These are phyloP conservation scores for Parafenestella ontariensis DNA, from an alignment of 2,329 filamentous ascomycete genomes.

Conservation along the genomic window DNA sequence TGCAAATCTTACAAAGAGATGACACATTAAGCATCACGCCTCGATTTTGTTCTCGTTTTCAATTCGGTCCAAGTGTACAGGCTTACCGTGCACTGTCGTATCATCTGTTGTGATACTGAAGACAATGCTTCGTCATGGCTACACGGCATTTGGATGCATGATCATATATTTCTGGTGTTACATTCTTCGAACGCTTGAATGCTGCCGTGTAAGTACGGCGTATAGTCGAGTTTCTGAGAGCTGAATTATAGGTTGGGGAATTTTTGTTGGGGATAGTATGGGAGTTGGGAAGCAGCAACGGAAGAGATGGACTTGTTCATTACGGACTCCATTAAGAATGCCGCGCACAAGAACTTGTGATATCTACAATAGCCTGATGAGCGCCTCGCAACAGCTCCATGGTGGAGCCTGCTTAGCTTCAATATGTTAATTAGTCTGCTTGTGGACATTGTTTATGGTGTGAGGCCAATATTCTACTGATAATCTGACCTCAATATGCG, in stretches of 20 bases:
- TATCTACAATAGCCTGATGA: too few relatives aligned
- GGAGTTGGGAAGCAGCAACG: too few relatives aligned
- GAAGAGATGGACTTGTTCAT: too few relatives aligned
- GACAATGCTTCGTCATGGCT: constrained; percentile 9
- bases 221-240: neutral
- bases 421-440: neutral
- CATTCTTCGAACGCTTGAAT: constrained; percentile 3
- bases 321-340: too few relatives aligned
- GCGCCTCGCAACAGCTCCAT: too few relatives aligned
- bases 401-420: neutral
- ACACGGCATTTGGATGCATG: constrained; percentile 14
- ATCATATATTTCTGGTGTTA: constrained; percentile 4
- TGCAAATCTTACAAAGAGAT: neutral
- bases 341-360: too few relatives aligned
- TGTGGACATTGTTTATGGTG: neutral
- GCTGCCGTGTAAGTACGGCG: constrained; percentile 1
- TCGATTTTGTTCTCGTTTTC: neutral
- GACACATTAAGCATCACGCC: neutral
- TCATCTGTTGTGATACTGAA: neutral
- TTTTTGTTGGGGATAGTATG: too few relatives aligned
- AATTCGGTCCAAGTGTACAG: neutral
- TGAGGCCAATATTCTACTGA: too few relatives aligned
- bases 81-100: neutral
- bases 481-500: too few relatives aligned
- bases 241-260: neutral